Evolutionary conservation across 352 stramenopile species (phyloP).

Genomic region (Phytophthora brassicae): DNA sequence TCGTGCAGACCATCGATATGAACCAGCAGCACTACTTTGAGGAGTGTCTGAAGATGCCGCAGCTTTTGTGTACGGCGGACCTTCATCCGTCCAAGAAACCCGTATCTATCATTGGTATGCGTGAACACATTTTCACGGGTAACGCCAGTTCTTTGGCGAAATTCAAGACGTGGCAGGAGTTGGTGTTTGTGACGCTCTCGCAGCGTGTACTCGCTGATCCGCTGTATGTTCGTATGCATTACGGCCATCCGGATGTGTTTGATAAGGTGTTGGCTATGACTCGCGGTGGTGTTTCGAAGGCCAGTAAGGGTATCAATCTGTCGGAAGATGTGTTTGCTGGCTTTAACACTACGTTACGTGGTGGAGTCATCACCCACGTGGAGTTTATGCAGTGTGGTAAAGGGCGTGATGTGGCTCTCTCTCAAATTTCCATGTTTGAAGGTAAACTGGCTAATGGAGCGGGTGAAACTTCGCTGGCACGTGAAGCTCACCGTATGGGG

Average conservation of each 20-base stretch:
- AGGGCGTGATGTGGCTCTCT: constrained; percentile 80
- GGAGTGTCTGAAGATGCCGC: constrained; percentile 85
- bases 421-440: constrained; percentile 88
- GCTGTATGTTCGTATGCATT: constrained; percentile 81
- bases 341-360: constrained; percentile 79
- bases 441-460: constrained; percentile 84
- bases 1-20: constrained; percentile 90
- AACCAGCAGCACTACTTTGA: constrained; percentile 90
- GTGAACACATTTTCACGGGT: constrained; percentile 87
- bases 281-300: constrained; percentile 75
- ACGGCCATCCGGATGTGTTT: constrained; percentile 84
- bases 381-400: constrained; percentile 90
- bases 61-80: constrained; percentile 73
- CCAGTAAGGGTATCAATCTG: constrained; percentile 84
- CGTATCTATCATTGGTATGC: constrained; percentile 85
- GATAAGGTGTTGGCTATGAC: constrained; percentile 80
- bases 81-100: constrained; percentile 68
- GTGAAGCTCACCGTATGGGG: constrained; percentile 83
- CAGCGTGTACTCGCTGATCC: constrained; percentile 79
- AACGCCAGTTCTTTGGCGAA: constrained; percentile 82
- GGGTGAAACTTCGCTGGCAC: constrained; percentile 73
- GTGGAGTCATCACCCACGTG: constrained; percentile 77
- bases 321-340: constrained; percentile 87
- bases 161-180: constrained; percentile 86
- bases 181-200: constrained; percentile 84